Conservation (phyloP, 2,329 filamentous ascomycete species). For the Xenoacremonium recifei region DNA sequence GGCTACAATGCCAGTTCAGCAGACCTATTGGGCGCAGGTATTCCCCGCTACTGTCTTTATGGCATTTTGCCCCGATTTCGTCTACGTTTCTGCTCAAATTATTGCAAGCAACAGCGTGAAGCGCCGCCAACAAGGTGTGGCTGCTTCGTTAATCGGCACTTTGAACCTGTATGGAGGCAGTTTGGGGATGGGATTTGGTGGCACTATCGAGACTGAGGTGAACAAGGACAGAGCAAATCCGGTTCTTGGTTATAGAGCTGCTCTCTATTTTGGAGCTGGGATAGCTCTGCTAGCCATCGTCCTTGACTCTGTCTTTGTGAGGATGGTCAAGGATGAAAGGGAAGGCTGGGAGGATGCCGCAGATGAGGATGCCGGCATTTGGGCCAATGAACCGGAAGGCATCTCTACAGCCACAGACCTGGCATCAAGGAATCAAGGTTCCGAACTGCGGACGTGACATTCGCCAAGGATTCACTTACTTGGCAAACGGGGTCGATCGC, state of each 20-base stretch:
- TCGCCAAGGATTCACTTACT: too few relatives aligned
- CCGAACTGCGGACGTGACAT: too few relatives aligned
- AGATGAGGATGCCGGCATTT: slow-evolving; percentile 1
- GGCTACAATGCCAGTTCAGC: slow-evolving; percentile 44
- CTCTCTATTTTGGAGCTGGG: slow-evolving; percentile 40
- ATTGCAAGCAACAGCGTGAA: slow-evolving; percentile 52
- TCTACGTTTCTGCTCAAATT: slow-evolving; percentile 50
- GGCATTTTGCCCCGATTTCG: slow-evolving; percentile 45
- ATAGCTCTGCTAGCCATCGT: slow-evolving; percentile 32
- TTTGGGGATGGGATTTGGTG: slow-evolving; percentile 31
- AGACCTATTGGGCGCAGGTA: slow-evolving; percentile 37
- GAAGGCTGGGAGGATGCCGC: slow-evolving; percentile 28
- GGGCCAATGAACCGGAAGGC: too few relatives aligned
- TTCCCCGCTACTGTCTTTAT: slow-evolving; percentile 38
- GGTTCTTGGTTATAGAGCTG: slow-evolving; percentile 36
- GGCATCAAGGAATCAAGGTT: too few relatives aligned
- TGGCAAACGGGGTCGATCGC: too few relatives aligned
- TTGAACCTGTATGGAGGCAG: slow-evolving; percentile 32
- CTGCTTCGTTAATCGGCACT: slow-evolving; percentile 46
- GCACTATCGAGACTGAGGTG: slow-evolving; percentile 32
- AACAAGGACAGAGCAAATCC: slow-evolving; percentile 2
- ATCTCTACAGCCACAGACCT: too few relatives aligned
- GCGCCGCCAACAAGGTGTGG: slow-evolving; percentile 48
- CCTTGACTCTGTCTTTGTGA: slow-evolving; percentile 36
- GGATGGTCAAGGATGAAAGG: slow-evolving; percentile 39